Base-by-base conservation (phyloP, 805 yeast genomes). In the Lachancea waltii region DNA sequence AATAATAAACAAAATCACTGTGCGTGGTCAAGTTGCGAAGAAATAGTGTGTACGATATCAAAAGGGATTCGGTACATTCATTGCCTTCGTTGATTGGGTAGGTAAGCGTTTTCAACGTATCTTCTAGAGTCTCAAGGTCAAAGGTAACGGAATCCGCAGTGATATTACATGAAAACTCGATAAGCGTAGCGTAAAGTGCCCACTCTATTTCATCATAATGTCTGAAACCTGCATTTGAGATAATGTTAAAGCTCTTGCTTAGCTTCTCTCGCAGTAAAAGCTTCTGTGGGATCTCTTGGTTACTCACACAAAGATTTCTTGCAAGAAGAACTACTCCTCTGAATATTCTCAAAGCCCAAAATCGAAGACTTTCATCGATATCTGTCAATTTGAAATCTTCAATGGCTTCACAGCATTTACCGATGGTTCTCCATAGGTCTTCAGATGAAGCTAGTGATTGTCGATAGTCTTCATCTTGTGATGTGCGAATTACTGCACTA, bases 281-380 rank as follows among this genome's bases (percentile, higher is more conserved):
- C 1, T 46, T 42, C 35, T 54, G 60, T 4, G 68, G 59, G 4
- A 53, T 36, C 4, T 42, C 49, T 21, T 61, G 56, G 26, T 61
- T 58, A 25, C 54, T 45, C 1, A 63, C 64, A 1, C 69, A 62
- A 17, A 73, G 45, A 46, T 75, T 76, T 42, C 82, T 56, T 20
- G 67, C 56, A n/a, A 76, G 39, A n/a, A 77, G 44, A 1, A 74
- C 39, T 1, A 67, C 46, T 1, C 78, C 82, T 47, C 80, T 59
- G 3, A 69, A 38, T 3, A 68, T 44, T 30, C 81, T 56, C 5
- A 58, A 16, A 30, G 49, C 50, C 38, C 43, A 41, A 16, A 33
- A 42, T 7, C 49, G 42, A 4, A 42, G 29, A 2, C 20, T 43
- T 5, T 42, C 19, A 8, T 44, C 40, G 0, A 34, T 30, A 30